Conservation (phyloP, 2,329 filamentous ascomycete genomes). For the Aspergillus caelatus region DNA sequence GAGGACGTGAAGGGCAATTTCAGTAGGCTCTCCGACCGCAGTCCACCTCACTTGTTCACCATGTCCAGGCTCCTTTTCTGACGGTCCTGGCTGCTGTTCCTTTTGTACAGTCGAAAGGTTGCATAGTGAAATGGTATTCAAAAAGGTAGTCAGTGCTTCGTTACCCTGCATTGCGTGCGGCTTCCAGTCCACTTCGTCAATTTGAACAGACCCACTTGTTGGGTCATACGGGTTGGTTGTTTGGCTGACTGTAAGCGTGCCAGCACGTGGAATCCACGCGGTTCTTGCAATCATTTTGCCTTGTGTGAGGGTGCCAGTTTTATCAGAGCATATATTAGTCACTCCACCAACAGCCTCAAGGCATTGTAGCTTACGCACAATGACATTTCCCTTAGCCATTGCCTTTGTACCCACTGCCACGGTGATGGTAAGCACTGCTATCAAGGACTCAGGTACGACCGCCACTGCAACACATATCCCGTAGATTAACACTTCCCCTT, state of each 20-base stretch:
- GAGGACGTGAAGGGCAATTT: slow-evolving; percentile 69
- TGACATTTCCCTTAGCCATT: slow-evolving; percentile 57
- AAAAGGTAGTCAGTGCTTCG: slow-evolving; percentile 51
- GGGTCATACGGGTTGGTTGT: slow-evolving; percentile 60
- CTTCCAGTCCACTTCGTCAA: slow-evolving; percentile 37
- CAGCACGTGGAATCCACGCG: slow-evolving; percentile 58
- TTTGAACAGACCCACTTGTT: slow-evolving; percentile 51
- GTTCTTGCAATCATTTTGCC: slow-evolving; percentile 64
- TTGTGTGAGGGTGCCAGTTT: slow-evolving; percentile 58
- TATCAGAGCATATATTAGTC: slow-evolving; percentile 61
- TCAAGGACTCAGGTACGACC: slow-evolving; percentile 66
- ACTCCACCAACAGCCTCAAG: slow-evolving; percentile 61
- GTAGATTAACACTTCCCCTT: slow-evolving; percentile 63
- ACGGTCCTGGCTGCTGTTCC: slow-evolving; percentile 23
- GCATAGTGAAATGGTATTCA: slow-evolving; percentile 58
- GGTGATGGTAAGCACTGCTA: slow-evolving; percentile 64
- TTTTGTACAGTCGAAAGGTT: slow-evolving; percentile 57
- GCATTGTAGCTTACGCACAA: slow-evolving; percentile 57
- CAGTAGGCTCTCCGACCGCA: slow-evolving; percentile 65
- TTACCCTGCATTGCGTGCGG: slow-evolving; percentile 29
- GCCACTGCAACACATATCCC: slow-evolving; percentile 60
- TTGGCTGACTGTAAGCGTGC: slow-evolving; percentile 56
- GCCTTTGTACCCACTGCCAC: slow-evolving; percentile 60
- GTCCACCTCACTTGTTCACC: slow-evolving; percentile 51
- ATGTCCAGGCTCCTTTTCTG: slow-evolving; percentile 8